Evolutionary conservation across 768 basidiomycete species (phyloP).

Genomic region (Hortiboletus flavorubellus): DNA sequence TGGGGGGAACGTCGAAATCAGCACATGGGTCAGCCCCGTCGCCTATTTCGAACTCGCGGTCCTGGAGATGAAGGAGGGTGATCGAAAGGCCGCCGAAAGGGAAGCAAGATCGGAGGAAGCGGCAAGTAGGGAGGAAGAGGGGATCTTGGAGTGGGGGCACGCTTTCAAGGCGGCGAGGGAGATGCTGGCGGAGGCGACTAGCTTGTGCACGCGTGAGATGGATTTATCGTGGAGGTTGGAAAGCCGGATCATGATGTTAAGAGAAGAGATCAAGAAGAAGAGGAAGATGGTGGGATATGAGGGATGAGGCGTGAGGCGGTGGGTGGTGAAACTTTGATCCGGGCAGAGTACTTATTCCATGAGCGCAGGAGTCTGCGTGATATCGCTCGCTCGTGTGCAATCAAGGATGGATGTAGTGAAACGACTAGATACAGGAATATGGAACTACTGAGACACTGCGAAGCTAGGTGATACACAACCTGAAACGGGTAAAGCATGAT

Average conservation of each 20-base stretch:
- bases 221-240: constrained; percentile 70
- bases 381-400: no score
- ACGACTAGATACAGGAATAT: no score
- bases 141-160: constrained; percentile 39
- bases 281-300: constrained; percentile 39
- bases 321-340: no score
- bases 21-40: constrained; percentile 66
- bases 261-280: constrained; percentile 67
- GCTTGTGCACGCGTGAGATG: constrained; percentile 44
- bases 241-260: constrained; percentile 63
- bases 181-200: constrained; percentile 51
- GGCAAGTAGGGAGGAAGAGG: constrained; percentile 8
- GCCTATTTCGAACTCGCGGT: constrained; percentile 70
- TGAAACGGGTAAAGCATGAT: no score
- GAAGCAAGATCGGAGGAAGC: constrained; percentile 25
- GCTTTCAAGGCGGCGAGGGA: constrained; percentile 46
- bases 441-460: no score
- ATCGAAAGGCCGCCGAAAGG: constrained; percentile 32
- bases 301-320: no score
- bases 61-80: constrained; percentile 62
- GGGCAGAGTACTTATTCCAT: no score
- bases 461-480: no score
- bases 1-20: constrained; percentile 42
- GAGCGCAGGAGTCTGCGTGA: no score
- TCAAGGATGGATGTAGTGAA: no score